Conservation (phyloP, 441 rosid genomes). For the Gossypium armourianum region DNA sequence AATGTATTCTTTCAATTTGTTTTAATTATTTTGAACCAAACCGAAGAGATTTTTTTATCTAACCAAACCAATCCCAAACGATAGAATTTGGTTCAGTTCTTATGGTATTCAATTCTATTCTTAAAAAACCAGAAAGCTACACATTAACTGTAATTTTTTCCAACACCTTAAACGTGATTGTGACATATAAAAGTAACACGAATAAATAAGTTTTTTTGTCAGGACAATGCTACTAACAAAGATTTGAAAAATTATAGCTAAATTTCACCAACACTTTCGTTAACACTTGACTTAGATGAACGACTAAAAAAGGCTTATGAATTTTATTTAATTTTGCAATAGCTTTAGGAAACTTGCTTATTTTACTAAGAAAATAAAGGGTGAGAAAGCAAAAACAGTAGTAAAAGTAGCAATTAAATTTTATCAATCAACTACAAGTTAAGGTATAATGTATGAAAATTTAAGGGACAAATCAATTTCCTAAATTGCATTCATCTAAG, state of each 20-base stretch:
- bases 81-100: too few species aligned
- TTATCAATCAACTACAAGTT: neutral
- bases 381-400: neutral
- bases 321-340: neutral
- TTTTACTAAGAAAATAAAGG: neutral
- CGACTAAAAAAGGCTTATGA: neutral
- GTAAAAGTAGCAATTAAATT: neutral
- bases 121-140: too few species aligned
- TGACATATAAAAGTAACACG: neutral
- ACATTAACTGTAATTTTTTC: too few species aligned
- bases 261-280: neutral
- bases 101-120: too few species aligned
- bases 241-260: neutral
- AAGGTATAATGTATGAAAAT: neutral
- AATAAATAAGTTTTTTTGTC: constrained; percentile 5
- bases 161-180: neutral
- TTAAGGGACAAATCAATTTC: neutral
- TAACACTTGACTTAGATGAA: neutral
- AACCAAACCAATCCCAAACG: too few species aligned
- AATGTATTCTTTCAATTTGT: too few species aligned
- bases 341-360: neutral
- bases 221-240: neutral
- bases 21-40: too few species aligned
- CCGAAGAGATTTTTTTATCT: too few species aligned
- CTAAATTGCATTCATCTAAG: neutral